phyloP scores from a whole-genome alignment of 805 yeast genomes.

The Candida boidinii region DNA sequence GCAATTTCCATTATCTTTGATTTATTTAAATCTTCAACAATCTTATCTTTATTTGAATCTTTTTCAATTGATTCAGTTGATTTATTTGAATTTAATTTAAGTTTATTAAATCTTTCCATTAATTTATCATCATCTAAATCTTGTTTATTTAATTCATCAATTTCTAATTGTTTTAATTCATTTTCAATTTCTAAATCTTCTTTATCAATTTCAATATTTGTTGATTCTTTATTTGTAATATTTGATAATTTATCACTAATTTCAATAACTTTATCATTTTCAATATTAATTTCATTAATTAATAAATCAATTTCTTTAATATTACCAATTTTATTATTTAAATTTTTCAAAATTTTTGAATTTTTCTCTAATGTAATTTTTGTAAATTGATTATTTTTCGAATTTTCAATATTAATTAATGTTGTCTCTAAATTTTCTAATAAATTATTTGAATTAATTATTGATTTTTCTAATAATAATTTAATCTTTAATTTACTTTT shows the following conservation, averaged over 20 bases:
- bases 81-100: too few species aligned
- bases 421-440: conserved; percentile 16
- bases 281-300: conserved; percentile 11
- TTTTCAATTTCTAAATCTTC: conserved; percentile 17
- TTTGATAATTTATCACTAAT: conserved; percentile 9
- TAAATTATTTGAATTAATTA: conserved; percentile 10
- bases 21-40: too few species aligned
- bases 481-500: conserved; percentile 17
- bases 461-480: conserved; percentile 13
- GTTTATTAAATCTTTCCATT: too few species aligned
- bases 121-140: too few species aligned
- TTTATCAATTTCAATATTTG: neutral
- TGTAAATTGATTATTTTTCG: conserved; percentile 15
- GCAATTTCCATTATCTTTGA: too few species aligned
- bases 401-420: conserved; percentile 18
- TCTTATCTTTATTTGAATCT: too few species aligned
- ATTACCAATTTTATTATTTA: conserved; percentile 14
- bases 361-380: conserved; percentile 17
- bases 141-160: conserved; percentile 3
- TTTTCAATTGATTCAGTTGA: too few species aligned
- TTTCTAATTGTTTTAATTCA: conserved; percentile 10
- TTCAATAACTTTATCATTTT: conserved; percentile 12
- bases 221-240: neutral
- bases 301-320: conserved; percentile 10
- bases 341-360: conserved; percentile 12